A percentile compares a stretch with the other conserved stretches of the same genome.
Evolutionary conservation across 768 basidiomycete genomes (phyloP).

Genomic region (Naematelia encephala): DNA sequence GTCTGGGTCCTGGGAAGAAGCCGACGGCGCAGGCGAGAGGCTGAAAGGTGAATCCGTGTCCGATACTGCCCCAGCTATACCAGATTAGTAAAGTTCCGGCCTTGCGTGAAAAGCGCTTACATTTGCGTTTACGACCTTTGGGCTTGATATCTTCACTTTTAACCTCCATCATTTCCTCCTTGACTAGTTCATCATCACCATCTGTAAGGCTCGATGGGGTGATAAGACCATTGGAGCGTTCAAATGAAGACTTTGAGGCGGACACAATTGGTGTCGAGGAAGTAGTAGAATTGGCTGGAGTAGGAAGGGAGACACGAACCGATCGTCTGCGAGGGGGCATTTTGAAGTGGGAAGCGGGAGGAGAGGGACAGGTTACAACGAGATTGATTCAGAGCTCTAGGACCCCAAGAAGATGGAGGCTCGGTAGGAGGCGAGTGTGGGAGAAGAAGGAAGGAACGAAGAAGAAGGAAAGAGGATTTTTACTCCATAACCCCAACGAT

Average conservation of each 20-base stretch:
- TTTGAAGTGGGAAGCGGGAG: too few species aligned
- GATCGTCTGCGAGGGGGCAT: constrained; percentile 32
- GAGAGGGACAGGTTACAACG: too few species aligned
- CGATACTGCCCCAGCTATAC: constrained; percentile 2
- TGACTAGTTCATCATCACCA: constrained; percentile 10
- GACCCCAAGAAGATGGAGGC: too few species aligned
- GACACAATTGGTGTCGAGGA: constrained; percentile 16
- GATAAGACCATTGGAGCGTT: constrained; percentile 7
- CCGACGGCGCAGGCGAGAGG: constrained; percentile 3
- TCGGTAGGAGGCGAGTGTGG: constrained; percentile 11
- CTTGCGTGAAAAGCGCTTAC: constrained; percentile 7
- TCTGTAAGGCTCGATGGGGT: constrained; percentile 36
- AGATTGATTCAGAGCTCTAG: too few species aligned
- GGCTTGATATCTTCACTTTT: constrained; percentile 5
- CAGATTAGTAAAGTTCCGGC: constrained; percentile 1
- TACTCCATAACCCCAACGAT: background rate
- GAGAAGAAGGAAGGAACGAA: background rate
- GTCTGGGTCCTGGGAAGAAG: background rate
- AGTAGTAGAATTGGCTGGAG: constrained; percentile 32
- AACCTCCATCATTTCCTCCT: constrained; percentile 11
- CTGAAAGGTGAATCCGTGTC: constrained; percentile 19
- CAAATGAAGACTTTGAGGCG: background rate
- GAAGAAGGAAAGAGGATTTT: background rate
- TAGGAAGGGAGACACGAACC: constrained; percentile 28
- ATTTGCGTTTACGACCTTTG: constrained; percentile 26